Percentiles rank a stretch among this genome's conserved stretches.
phyloP scores from a whole-genome alignment of 768 basidiomycete genomes.

The Albatrellus ellisii region DNA sequence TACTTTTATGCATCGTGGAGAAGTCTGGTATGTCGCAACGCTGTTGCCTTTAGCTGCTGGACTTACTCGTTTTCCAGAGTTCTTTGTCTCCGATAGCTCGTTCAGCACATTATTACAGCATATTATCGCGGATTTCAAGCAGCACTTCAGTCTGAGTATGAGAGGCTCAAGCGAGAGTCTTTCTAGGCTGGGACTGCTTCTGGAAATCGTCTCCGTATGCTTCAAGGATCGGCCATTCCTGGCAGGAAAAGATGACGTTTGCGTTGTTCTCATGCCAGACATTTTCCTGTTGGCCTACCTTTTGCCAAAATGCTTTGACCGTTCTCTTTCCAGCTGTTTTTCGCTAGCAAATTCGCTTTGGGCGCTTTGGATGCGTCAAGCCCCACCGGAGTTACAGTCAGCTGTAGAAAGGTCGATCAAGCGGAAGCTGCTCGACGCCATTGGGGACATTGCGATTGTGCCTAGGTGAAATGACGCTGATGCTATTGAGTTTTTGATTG shows the following conservation, averaged over 20 bases:
- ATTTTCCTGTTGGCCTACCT: constrained; percentile 38
- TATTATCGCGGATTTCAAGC: constrained; percentile 10
- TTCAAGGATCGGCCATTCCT: constrained; percentile 1
- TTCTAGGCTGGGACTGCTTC: neutral
- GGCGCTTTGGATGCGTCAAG: constrained; percentile 17
- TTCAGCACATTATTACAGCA: constrained; percentile 19
- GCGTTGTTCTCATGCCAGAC: constrained; percentile 23
- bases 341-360: constrained; percentile 20
- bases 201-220: constrained; percentile 7
- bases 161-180: constrained; percentile 4
- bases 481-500: neutral
- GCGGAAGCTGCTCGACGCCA: constrained; percentile 26
- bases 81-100: constrained; percentile 20
- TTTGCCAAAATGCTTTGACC: constrained; percentile 23
- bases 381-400: constrained; percentile 15
- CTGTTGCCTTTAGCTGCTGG: neutral
- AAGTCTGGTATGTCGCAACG: constrained; percentile 25
- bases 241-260: neutral
- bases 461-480: constrained; percentile 19
- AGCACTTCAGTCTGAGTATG: constrained; percentile 6
- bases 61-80: constrained; percentile 13
- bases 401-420: constrained; percentile 25
- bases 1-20: constrained; percentile 28
- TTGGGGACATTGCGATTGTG: constrained; percentile 24
- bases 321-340: constrained; percentile 10